Percentiles rank a stretch among this genome's conserved stretches.
These are phyloP conservation scores for Gaertneriomyces semiglobifer DNA, from an alignment of 192 early-diverging fungal genomes.

Conservation along the genomic window DNA sequence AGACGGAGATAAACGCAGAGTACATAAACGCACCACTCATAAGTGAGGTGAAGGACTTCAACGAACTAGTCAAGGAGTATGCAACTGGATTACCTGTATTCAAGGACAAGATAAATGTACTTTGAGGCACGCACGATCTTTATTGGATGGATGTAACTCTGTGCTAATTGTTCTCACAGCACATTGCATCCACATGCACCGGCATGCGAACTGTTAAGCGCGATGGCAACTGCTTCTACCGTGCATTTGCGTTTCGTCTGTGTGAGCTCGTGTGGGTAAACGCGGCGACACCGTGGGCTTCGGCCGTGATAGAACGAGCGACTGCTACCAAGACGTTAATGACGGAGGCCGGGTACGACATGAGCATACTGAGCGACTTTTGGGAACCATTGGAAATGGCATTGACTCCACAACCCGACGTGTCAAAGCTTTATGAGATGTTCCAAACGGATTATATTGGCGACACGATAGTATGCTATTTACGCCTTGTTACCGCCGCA, in stretches of 20 bases:
- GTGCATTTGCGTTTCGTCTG: slow-evolving; percentile 45
- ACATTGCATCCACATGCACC: not conserved
- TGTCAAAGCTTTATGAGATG: slow-evolving; percentile 28
- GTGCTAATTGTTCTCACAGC: not conserved
- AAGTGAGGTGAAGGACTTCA: not conserved
- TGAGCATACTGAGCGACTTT: slow-evolving; percentile 48
- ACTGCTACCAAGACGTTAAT: slow-evolving; percentile 1
- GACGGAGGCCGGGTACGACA: slow-evolving; percentile 37
- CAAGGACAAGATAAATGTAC: slow-evolving; percentile 17
- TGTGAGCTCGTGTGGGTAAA: slow-evolving; percentile 39
- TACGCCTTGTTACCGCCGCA: slow-evolving; percentile 50
- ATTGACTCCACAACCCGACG: slow-evolving; percentile 6
- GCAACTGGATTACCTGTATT: slow-evolving; percentile 21
- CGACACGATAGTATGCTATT: slow-evolving; percentile 54
- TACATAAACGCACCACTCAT: slow-evolving; percentile 30
- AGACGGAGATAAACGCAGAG: slow-evolving; percentile 35
- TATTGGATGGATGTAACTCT: not conserved
- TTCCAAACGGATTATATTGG: slow-evolving; percentile 42
- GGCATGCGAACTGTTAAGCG: slow-evolving; percentile 10
- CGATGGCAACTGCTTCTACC: slow-evolving; percentile 61
- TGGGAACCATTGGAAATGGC: slow-evolving; percentile 42
- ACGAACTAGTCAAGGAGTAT: slow-evolving; percentile 23
- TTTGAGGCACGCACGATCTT: not conserved
- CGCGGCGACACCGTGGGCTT: slow-evolving; percentile 29
- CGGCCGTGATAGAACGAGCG: slow-evolving; percentile 20